These are phyloP conservation scores for Triticum monococcum DNA, from an alignment of 176 grass and related monocot species.

Conservation along the genomic window DNA sequence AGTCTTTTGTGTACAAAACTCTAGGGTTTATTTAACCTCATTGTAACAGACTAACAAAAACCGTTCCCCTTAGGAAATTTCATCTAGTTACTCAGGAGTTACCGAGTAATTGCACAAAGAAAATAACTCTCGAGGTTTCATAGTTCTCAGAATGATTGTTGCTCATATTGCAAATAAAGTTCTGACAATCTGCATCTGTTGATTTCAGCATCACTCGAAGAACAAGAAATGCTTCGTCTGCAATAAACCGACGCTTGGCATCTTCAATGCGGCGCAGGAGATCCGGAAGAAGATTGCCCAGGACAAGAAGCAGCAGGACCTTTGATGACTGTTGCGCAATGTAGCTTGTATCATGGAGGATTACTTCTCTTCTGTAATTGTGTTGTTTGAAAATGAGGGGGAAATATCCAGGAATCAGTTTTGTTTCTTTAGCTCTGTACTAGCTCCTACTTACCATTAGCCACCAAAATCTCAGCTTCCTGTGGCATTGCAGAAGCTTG, in stretches of 20 bases:
- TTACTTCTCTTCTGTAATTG: too few species aligned
- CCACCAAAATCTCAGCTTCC: not conserved
- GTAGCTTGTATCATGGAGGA: too few species aligned
- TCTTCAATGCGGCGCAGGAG: slow-evolving; percentile 82
- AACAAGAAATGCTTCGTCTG: slow-evolving; percentile 94
- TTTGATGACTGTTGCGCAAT: not conserved
- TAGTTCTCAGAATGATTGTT: too few species aligned
- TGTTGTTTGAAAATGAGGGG: too few species aligned
- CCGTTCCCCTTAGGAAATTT: not conserved
- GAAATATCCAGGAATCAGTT: too few species aligned
- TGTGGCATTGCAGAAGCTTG: not conserved
- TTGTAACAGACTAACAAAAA: not conserved
- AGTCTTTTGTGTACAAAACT: not conserved
- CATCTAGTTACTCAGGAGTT: not conserved
- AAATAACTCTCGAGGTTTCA: not conserved
- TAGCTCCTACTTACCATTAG: not conserved
- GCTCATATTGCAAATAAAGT: not conserved
- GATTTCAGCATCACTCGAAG: slow-evolving; percentile 74
- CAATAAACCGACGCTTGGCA: slow-evolving; percentile 80
- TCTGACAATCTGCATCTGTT: not conserved
- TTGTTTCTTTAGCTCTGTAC: too few species aligned
- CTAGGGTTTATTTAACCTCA: too few species aligned
- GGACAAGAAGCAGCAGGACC: slow-evolving; percentile 52
- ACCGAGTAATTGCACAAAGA: not conserved
- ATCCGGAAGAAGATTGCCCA: slow-evolving; percentile 79